Conservation (phyloP, 2,329 filamentous ascomycete genomes). For the Ophiosphaerella herpotricha region DNA sequence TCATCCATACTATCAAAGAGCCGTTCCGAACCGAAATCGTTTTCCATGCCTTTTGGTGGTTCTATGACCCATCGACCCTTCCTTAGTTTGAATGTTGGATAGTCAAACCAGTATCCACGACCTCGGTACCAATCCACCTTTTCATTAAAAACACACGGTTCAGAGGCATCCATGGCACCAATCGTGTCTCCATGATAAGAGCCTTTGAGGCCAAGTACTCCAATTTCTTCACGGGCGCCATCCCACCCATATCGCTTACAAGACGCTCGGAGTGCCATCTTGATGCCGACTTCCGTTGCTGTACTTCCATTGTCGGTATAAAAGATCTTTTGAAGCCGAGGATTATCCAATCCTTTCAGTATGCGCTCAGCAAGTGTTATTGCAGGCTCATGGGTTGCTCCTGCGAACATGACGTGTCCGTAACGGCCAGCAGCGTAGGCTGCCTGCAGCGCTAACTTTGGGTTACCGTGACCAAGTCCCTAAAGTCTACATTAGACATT, state of each 20-base stretch:
- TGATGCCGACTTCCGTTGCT: slow-evolving; percentile 80
- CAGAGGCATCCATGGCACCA: slow-evolving; percentile 83
- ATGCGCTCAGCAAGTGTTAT: slow-evolving; percentile 69
- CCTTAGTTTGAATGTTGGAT: slow-evolving; percentile 70
- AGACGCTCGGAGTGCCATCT: slow-evolving; percentile 78
- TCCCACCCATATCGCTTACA: slow-evolving; percentile 70
- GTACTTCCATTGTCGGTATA: slow-evolving; percentile 86
- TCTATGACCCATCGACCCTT: slow-evolving; percentile 69
- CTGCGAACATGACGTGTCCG: slow-evolving; percentile 87
- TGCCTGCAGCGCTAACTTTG: slow-evolving; percentile 71
- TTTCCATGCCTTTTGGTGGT: slow-evolving; percentile 56
- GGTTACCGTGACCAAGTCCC: slow-evolving; percentile 76
- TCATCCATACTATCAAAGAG: slow-evolving; percentile 37
- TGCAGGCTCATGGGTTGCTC: slow-evolving; percentile 78
- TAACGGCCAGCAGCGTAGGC: slow-evolving; percentile 83
- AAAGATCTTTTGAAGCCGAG: slow-evolving; percentile 72
- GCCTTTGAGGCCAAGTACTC: slow-evolving; percentile 75
- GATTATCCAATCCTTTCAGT: slow-evolving; percentile 63
- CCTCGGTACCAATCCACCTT: slow-evolving; percentile 87
- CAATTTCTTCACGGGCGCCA: slow-evolving; percentile 60
- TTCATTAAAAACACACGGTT: slow-evolving; percentile 77
- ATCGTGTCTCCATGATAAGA: slow-evolving; percentile 90
- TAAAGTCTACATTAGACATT: not conserved
- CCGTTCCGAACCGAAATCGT: slow-evolving; percentile 51
- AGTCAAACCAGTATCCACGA: slow-evolving; percentile 80